Evolutionary conservation across 225 moss, liverwort and hornwort genomes (phyloP).

Genomic region (Climacium dendroides): DNA sequence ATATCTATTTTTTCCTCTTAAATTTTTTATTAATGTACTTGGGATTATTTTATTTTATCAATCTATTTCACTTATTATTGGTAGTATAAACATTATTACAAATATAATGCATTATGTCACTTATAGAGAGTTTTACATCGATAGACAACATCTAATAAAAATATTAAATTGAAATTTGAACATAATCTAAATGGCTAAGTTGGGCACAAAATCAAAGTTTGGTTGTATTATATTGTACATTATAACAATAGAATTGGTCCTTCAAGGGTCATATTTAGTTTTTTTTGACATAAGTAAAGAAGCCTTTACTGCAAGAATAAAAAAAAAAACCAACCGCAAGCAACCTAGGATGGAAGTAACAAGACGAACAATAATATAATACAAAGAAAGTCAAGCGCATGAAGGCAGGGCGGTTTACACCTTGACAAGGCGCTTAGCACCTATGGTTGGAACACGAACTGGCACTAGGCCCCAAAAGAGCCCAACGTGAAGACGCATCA

Average conservation of each 20-base stretch:
- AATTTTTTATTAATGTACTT: accelerated
- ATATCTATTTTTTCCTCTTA: background rate
- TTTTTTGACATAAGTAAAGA: too few relatives aligned
- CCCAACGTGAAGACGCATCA: too few relatives aligned
- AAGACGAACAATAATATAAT: too few relatives aligned
- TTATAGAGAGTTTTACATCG: background rate
- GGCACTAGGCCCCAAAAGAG: too few relatives aligned
- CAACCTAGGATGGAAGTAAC: too few relatives aligned
- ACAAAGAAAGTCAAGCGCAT: too few relatives aligned
- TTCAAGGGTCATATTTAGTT: too few relatives aligned
- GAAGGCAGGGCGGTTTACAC: too few relatives aligned
- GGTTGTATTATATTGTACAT: accelerated
- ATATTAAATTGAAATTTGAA: background rate
- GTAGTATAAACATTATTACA: background rate
- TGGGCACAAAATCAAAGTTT: background rate
- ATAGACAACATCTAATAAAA: background rate
- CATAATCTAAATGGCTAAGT: background rate
- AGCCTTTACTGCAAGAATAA: too few relatives aligned
- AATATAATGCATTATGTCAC: accelerated
- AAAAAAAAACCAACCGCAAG: too few relatives aligned
- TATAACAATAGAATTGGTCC: accelerated
- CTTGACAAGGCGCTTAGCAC: too few relatives aligned
- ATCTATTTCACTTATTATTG: background rate
- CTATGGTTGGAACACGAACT: too few relatives aligned
- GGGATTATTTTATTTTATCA: background rate